Conservation (phyloP, 805 yeast genomes). For the Scheffersomyces lignosus region DNA sequence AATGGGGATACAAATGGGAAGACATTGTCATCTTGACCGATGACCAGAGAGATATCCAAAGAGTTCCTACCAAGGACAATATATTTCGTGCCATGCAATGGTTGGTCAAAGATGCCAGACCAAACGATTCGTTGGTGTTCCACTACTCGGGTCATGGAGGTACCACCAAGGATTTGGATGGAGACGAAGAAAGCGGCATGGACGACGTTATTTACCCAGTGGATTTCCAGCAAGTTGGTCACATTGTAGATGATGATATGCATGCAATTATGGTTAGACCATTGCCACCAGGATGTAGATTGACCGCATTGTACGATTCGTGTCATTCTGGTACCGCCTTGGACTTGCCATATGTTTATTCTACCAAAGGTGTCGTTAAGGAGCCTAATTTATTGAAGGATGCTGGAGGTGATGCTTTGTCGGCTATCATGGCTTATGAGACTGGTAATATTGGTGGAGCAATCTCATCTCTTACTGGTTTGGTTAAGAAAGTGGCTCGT, state of each 20-base stretch:
- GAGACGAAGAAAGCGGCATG: conserved; percentile 38
- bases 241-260: conserved; percentile 39
- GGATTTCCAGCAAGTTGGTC: conserved; percentile 33
- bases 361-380: conserved; percentile 40
- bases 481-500: conserved; percentile 31
- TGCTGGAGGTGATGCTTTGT: conserved; percentile 35
- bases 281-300: conserved; percentile 36
- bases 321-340: conserved; percentile 43
- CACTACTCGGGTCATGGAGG: conserved; percentile 45
- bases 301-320: conserved; percentile 39
- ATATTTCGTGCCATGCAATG: conserved; percentile 40
- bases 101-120: conserved; percentile 37
- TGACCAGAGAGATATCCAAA: conserved; percentile 30
- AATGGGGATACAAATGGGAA: conserved; percentile 34
- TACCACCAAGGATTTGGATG: conserved; percentile 32
- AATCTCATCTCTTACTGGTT: conserved; percentile 31
- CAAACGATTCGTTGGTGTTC: conserved; percentile 40
- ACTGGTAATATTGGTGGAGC: conserved; percentile 41
- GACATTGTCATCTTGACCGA: conserved; percentile 41
- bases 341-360: conserved; percentile 40
- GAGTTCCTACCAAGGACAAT: conserved; percentile 35
- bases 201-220: conserved; percentile 40
- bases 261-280: conserved; percentile 38
- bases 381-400: conserved; percentile 39
- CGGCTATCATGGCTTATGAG: conserved; percentile 31